Evolutionary conservation across 2,329 filamentous ascomycete species (phyloP).

Genomic region (Anthostomella pinea): DNA sequence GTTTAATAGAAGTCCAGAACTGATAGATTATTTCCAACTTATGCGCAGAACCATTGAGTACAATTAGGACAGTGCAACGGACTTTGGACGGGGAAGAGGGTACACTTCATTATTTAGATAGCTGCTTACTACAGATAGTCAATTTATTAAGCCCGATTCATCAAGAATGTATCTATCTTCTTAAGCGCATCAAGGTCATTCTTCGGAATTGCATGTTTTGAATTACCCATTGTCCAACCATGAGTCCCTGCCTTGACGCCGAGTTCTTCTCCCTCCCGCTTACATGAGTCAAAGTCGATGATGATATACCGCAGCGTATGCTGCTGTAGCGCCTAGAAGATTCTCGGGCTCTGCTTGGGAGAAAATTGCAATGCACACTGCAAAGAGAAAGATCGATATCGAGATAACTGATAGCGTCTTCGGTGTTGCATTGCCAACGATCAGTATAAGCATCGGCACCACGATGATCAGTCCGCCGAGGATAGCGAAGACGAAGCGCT

Average conservation of each 20-base stretch:
- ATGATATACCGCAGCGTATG: slow-evolving; percentile 13
- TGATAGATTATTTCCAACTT: no score
- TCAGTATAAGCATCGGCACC: slow-evolving; percentile 10
- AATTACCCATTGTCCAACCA: slow-evolving; percentile 5
- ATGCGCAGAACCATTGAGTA: no score
- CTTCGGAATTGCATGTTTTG: slow-evolving; percentile 1
- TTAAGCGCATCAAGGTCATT: slow-evolving; percentile 7
- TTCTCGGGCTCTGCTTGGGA: slow-evolving; percentile 8
- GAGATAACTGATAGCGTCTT: slow-evolving; percentile 8
- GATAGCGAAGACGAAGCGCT: slow-evolving; percentile 10
- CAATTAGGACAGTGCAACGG: no score
- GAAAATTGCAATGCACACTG: slow-evolving; percentile 6
- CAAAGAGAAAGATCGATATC: slow-evolving; percentile 8
- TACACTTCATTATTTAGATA: no score
- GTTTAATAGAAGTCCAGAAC: no score
- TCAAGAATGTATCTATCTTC: slow-evolving; percentile 1
- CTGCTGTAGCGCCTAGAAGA: slow-evolving; percentile 9
- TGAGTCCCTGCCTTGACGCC: slow-evolving; percentile 9
- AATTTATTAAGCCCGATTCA: no score
- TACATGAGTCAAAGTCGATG: slow-evolving; percentile 17
- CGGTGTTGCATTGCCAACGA: slow-evolving; percentile 3
- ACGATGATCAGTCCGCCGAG: slow-evolving; percentile 12
- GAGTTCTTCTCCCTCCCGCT: slow-evolving; percentile 7
- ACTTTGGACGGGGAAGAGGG: no score
- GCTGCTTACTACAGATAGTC: no score